Base-by-base conservation (phyloP, 2,329 filamentous ascomycete genomes). In the Penicillium sp. region DNA sequence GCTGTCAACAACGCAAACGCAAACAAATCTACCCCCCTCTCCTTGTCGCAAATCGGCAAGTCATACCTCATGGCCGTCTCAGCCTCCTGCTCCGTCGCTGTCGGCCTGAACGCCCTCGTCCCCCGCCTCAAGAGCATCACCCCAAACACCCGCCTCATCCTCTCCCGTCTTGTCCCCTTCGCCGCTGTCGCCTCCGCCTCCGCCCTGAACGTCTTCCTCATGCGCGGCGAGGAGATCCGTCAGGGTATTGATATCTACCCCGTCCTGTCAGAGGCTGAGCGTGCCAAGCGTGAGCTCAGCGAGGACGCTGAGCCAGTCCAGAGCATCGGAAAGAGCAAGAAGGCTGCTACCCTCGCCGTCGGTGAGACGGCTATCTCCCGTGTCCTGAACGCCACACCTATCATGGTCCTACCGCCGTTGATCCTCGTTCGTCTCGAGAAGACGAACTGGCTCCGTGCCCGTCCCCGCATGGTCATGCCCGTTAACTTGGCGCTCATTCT, bases 1-100 rank as follows among this genome's bases (percentile, higher is more conserved):
- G 93, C 91, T 65, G 93, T 99, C 82, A 99, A 99, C 83, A 92
- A 87, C 73, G 90, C 93, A 71, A 99, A 99, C 75, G 91, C 93
- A 62, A 99, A 99, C 84, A 99, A 99, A 76, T 96, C 92, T 39
- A 92, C 91, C 3, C 91, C 93, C 1, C 84, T 97, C 61, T 89
- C 90, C 21, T 88, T 86, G 58, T 84, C 85, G 23, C 90, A 91
- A 65, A 87, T 99, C 61, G 84, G 88, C 60, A 87, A 96, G 76
- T 97, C 92, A 50, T 99, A 97, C 81, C 84, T 89, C 72, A 83
- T 96, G 60, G 94, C 94, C 53, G 94, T 99, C 21, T 87, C 90
- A 55, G 93, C 94, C 33, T 96, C 91, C 15, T 99, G 94, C 79
- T 90, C 89, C 62, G 94, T 99, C 10, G 94, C 94, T 4, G 83